Evolutionary conservation across 495 filamentous ascomycete species (phyloP).

Genomic region (Hyaloscypha finlandica): DNA sequence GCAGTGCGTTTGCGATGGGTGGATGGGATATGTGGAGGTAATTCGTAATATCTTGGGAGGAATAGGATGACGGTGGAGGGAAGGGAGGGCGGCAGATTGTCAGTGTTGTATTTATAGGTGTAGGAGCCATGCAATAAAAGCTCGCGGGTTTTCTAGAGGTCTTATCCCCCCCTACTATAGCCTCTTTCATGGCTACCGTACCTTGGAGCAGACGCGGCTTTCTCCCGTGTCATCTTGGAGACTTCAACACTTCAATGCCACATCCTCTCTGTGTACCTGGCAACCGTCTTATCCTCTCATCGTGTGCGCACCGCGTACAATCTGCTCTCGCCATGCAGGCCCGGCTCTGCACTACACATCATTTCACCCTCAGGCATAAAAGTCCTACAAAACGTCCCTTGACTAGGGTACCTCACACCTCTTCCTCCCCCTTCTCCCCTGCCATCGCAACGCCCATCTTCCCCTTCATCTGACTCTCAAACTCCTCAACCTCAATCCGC

Average conservation of each 20-base stretch:
- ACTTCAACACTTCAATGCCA: too few species aligned
- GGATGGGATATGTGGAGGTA: constrained; percentile 19
- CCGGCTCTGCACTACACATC: too few species aligned
- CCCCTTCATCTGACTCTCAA: constrained; percentile 44
- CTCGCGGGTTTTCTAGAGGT: background rate
- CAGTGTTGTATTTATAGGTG: constrained; percentile 21
- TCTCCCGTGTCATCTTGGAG: too few species aligned
- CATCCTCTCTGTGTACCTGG: too few species aligned
- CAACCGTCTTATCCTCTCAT: too few species aligned
- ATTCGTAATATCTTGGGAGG: constrained; percentile 23
- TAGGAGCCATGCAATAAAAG: background rate
- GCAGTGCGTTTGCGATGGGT: constrained; percentile 4
- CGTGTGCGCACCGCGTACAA: too few species aligned
- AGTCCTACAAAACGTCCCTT: too few species aligned
- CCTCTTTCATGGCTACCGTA: background rate
- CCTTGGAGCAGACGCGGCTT: background rate
- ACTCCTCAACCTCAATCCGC: constrained; percentile 87
- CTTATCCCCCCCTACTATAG: background rate
- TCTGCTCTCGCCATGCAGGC: too few species aligned
- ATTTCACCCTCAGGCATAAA: too few species aligned
- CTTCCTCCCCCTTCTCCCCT: background rate
- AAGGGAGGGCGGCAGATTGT: background rate
- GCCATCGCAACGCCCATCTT: background rate
- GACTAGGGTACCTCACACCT: background rate
- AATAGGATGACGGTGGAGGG: background rate